Evolutionary conservation across 371 early-diverging fungal genomes (phyloP).

Genomic region (Mucor velutinosus): DNA sequence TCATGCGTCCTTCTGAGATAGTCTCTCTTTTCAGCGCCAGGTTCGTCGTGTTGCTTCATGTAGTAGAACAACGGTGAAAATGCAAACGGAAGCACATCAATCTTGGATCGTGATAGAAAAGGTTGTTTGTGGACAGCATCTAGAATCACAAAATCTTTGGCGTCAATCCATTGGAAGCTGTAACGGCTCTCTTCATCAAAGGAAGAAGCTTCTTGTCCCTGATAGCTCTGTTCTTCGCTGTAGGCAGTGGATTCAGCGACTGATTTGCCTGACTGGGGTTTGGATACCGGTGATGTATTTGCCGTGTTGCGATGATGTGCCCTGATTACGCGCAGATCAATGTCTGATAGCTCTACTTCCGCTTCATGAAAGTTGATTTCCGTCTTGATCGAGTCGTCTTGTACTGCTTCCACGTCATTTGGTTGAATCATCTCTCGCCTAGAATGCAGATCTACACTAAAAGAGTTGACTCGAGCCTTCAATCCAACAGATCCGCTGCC

Average conservation of each 20-base stretch:
- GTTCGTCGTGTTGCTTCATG: constrained; percentile 38
- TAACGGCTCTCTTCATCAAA: not conserved
- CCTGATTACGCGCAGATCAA: constrained; percentile 35
- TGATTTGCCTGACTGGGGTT: not conserved
- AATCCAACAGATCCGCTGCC: constrained; percentile 27
- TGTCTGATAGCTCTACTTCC: constrained; percentile 28
- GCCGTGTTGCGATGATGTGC: constrained; percentile 13
- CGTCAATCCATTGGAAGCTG: constrained; percentile 33
- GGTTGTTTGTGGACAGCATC: not conserved
- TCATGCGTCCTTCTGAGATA: constrained; percentile 39
- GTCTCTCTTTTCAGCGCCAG: constrained; percentile 20
- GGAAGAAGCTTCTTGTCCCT: not conserved
- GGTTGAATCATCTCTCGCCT: constrained; percentile 15
- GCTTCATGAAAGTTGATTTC: constrained; percentile 29
- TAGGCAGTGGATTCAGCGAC: not conserved
- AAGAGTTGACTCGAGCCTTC: constrained; percentile 27
- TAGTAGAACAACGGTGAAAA: constrained; percentile 57
- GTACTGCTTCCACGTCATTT: not conserved
- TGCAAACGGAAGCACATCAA: constrained; percentile 51
- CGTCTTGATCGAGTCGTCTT: constrained; percentile 13
- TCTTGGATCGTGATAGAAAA: constrained; percentile 16
- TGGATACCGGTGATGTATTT: not conserved
- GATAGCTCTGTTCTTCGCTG: not conserved
- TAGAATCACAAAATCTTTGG: constrained; percentile 31
- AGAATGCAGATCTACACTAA: constrained; percentile 38